Conservation (phyloP, 352 stramenopile genomes). For the Lagenidium giganteum region DNA sequence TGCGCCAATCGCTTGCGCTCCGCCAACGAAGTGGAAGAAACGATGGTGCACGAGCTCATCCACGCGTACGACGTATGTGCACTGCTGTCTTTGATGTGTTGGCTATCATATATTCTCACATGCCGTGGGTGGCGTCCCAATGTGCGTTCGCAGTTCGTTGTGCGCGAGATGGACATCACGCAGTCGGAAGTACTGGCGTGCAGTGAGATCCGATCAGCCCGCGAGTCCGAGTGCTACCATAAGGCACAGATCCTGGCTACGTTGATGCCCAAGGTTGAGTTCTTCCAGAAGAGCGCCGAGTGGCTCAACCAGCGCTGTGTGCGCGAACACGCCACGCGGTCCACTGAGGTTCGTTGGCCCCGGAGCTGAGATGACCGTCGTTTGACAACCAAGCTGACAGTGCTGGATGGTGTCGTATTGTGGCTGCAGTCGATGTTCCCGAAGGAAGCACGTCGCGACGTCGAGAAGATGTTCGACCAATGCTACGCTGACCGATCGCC, state of each 20-base stretch:
- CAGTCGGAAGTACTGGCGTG: conserved; percentile 71
- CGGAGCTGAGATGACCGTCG: background rate
- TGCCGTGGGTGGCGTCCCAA: background rate
- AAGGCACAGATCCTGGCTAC: conserved; percentile 60
- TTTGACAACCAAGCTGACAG: background rate
- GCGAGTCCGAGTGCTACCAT: conserved; percentile 80
- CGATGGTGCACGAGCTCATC: conserved; percentile 83
- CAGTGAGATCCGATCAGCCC: conserved; percentile 79
- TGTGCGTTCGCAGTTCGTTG: conserved; percentile 45
- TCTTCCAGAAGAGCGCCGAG: conserved; percentile 51
- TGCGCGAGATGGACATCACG: conserved; percentile 84
- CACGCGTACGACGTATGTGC: conserved; percentile 74
- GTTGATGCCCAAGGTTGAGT: conserved; percentile 49
- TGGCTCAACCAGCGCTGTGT: conserved; percentile 71
- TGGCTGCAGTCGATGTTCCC: conserved; percentile 71
- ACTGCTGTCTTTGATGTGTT: background rate
- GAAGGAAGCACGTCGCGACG: conserved; percentile 44
- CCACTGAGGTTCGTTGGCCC: conserved; percentile 43
- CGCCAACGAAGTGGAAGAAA: conserved; percentile 67
- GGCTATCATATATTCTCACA: background rate
- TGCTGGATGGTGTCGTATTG: conserved; percentile 1
- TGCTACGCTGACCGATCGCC: conserved; percentile 73
- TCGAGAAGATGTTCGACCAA: conserved; percentile 75
- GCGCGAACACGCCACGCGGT: conserved; percentile 66
- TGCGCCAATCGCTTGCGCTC: conserved; percentile 79